Conservation (phyloP, 1,284 basidiomycete species). For the Neolentinus lepideus region DNA sequence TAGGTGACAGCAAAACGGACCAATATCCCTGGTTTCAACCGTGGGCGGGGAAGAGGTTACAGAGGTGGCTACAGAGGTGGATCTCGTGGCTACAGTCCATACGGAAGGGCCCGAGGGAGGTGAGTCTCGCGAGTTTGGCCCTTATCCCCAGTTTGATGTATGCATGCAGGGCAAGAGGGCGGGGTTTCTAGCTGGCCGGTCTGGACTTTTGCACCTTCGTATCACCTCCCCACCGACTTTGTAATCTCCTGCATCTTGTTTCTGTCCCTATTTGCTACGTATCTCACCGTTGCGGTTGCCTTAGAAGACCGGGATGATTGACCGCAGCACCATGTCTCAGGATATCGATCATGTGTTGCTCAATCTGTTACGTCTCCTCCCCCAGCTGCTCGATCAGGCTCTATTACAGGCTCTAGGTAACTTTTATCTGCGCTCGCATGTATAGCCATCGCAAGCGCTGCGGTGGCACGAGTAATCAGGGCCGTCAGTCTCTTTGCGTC, state of each 20-base stretch:
- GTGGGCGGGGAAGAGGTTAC: slow-evolving; percentile 75
- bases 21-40: slow-evolving; percentile 85
- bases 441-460: too few relatives aligned
- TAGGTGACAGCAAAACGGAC: slow-evolving; percentile 91
- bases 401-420: too few relatives aligned
- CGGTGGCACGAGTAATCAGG: too few relatives aligned
- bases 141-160: background rate
- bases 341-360: background rate
- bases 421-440: too few relatives aligned
- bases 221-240: background rate
- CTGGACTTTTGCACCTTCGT: background rate
- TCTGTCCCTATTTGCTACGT: background rate
- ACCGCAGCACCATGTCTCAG: background rate
- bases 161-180: slow-evolving; percentile 54
- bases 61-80: slow-evolving; percentile 57
- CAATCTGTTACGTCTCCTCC: background rate
- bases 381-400: too few relatives aligned
- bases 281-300: background rate
- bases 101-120: slow-evolving; percentile 75
- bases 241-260: background rate
- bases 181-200: slow-evolving; percentile 43
- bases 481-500: too few relatives aligned
- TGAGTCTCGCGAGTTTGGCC: slow-evolving; percentile 29
- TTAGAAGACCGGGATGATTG: background rate
- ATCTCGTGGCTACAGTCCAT: slow-evolving; percentile 68